These are phyloP conservation scores for Boletus rufocinnamomeus DNA, from an alignment of 768 basidiomycete species.

Conservation along the genomic window DNA sequence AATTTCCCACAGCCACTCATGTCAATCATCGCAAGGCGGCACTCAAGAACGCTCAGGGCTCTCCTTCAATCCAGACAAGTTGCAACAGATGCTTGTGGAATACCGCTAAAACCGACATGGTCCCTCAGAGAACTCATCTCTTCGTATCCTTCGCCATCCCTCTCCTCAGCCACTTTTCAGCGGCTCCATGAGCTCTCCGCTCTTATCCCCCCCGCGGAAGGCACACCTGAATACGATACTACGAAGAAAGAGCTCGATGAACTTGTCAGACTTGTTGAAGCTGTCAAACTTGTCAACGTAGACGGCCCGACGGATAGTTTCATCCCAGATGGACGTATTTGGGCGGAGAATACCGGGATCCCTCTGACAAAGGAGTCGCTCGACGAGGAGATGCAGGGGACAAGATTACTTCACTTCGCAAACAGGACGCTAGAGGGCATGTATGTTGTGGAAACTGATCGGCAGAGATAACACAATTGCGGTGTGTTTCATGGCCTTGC, in stretches of 20 bases:
- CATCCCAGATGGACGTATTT: constrained; percentile 45
- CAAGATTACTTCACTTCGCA: constrained; percentile 52
- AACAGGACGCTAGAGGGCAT: constrained; percentile 48
- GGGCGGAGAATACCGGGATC: constrained; percentile 42
- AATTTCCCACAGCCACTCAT: constrained; percentile 21
- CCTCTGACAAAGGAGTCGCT: constrained; percentile 25
- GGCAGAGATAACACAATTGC: constrained; percentile 22
- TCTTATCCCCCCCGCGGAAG: constrained; percentile 62
- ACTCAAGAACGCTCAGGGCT: not conserved
- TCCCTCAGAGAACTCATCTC: constrained; percentile 76
- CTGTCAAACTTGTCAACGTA: constrained; percentile 64
- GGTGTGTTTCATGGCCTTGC: constrained; percentile 7
- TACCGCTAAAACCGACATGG: constrained; percentile 74
- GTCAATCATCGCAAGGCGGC: constrained; percentile 4
- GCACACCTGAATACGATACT: constrained; percentile 50
- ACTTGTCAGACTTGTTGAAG: constrained; percentile 76
- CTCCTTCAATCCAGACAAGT: constrained; percentile 14
- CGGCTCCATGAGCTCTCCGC: constrained; percentile 75
- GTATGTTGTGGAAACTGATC: constrained; percentile 61
- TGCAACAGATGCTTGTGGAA: constrained; percentile 57
- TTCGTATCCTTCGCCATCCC: constrained; percentile 69
- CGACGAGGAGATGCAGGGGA: constrained; percentile 38
- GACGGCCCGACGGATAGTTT: constrained; percentile 28
- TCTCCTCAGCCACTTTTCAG: constrained; percentile 57
- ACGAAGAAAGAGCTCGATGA: constrained; percentile 67